These are phyloP conservation scores for Pistacia atlantica DNA, from an alignment of 345 rosid species.

Conservation along the genomic window DNA sequence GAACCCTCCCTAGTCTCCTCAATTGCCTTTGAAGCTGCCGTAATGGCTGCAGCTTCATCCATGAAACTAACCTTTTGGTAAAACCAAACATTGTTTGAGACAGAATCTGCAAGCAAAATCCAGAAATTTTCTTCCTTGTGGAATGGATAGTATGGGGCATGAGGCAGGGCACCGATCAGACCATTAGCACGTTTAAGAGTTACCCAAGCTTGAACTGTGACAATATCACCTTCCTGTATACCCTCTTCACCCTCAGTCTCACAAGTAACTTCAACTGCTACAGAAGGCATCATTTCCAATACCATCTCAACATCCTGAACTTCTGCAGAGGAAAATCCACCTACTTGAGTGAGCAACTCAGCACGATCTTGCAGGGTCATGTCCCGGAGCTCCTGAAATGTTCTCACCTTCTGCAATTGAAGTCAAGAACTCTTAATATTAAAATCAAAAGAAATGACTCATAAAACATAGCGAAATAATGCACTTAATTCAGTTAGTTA, in stretches of 20 bases:
- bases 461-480: background rate
- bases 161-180: constrained; percentile 84
- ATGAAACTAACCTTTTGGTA: constrained; percentile 91
- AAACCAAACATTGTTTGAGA: constrained; percentile 86
- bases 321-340: constrained; percentile 74
- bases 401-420: constrained; percentile 80
- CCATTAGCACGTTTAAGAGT: constrained; percentile 80
- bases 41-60: constrained; percentile 83
- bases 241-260: constrained; percentile 99
- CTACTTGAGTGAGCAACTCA: constrained; percentile 72
- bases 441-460: constrained; percentile 11
- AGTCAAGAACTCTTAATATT: background rate
- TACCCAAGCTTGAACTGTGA: constrained; percentile 88
- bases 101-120: constrained; percentile 82
- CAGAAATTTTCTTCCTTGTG: constrained; percentile 97
- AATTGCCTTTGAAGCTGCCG: constrained; percentile 86
- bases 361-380: constrained; percentile 73
- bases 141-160: constrained; percentile 79
- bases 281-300: constrained; percentile 89
- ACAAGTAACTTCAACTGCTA: constrained; percentile 76
- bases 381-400: constrained; percentile 80
- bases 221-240: constrained; percentile 90
- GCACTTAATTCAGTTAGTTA: background rate
- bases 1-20: constrained; percentile 93
- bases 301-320: constrained; percentile 80